These are phyloP conservation scores for Suillus plorans DNA, from an alignment of 768 basidiomycete genomes.

Conservation along the genomic window DNA sequence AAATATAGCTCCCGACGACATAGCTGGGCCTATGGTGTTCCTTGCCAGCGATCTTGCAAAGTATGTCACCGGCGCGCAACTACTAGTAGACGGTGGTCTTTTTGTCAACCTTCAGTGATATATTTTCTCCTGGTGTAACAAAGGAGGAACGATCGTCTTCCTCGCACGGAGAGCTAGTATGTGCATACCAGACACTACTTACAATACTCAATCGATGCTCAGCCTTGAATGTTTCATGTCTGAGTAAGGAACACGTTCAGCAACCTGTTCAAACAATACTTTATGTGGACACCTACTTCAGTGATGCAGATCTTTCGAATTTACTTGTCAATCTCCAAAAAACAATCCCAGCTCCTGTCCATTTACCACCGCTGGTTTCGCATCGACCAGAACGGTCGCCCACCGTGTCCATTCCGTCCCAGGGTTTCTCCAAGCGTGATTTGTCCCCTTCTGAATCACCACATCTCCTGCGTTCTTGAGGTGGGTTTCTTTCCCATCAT, in stretches of 20 bases:
- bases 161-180: neutral
- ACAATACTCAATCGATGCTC: neutral
- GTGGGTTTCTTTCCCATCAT: conserved; percentile 53
- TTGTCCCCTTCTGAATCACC: conserved; percentile 55
- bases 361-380: conserved; percentile 50
- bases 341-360: conserved; percentile 38
- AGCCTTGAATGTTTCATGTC: neutral
- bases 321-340: conserved; percentile 9
- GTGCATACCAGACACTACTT: neutral
- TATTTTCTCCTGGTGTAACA: neutral
- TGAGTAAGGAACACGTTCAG: neutral
- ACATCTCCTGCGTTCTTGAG: conserved; percentile 56
- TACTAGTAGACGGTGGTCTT: conserved; percentile 71
- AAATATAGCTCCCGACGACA: conserved; percentile 57
- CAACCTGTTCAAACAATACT: neutral
- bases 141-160: neutral
- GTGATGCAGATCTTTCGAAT: neutral
- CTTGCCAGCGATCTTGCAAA: conserved; percentile 69
- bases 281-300: neutral
- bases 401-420: conserved; percentile 47
- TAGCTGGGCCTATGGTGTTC: conserved; percentile 75
- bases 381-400: conserved; percentile 52
- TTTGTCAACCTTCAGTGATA: conserved; percentile 70
- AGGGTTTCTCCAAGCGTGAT: conserved; percentile 65
- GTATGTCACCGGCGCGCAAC: conserved; percentile 65